A percentile compares a stretch with the other conserved stretches of the same genome.
Conservation (phyloP, 805 yeast species). For the Torulaspora franciscae region DNA sequence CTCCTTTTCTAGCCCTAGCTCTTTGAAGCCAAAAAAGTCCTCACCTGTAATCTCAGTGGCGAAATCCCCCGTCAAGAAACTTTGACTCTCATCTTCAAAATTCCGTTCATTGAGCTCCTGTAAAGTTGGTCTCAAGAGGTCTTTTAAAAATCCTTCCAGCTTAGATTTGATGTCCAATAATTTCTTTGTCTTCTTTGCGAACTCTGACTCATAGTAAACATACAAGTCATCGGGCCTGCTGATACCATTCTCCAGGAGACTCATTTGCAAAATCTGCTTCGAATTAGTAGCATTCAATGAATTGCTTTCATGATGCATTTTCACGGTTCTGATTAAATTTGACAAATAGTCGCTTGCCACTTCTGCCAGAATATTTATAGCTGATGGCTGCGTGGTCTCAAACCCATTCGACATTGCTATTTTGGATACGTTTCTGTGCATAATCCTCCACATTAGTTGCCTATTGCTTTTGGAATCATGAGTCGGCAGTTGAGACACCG, state of each 20-base stretch:
- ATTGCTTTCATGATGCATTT: constrained; percentile 62
- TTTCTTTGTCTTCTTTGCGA: constrained; percentile 62
- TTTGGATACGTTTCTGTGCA: constrained; percentile 68
- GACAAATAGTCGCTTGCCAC: constrained; percentile 75
- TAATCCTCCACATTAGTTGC: constrained; percentile 58
- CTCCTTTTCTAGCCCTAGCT: constrained; percentile 88
- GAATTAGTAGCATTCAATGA: constrained; percentile 34
- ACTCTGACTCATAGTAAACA: constrained; percentile 66
- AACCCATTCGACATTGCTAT: constrained; percentile 89
- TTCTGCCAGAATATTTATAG: constrained; percentile 74
- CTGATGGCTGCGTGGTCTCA: constrained; percentile 73
- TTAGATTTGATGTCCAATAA: constrained; percentile 63
- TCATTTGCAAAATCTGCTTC: constrained; percentile 49
- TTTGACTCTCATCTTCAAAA: constrained; percentile 88
- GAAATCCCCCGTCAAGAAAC: constrained; percentile 91
- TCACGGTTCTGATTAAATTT: constrained; percentile 67
- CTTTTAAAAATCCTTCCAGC: constrained; percentile 67
- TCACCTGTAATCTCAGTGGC: constrained; percentile 85
- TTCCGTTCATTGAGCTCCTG: constrained; percentile 71
- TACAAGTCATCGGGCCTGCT: constrained; percentile 72
- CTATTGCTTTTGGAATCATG: constrained; percentile 53
- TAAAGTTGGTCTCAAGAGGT: constrained; percentile 70
- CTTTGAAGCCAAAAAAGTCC: constrained; percentile 96
- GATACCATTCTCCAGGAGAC: constrained; percentile 83
- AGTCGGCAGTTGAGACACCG: constrained; percentile 66